Evolutionary conservation across 768 basidiomycete species (phyloP).

Genomic region (Pisolithus orientalis): DNA sequence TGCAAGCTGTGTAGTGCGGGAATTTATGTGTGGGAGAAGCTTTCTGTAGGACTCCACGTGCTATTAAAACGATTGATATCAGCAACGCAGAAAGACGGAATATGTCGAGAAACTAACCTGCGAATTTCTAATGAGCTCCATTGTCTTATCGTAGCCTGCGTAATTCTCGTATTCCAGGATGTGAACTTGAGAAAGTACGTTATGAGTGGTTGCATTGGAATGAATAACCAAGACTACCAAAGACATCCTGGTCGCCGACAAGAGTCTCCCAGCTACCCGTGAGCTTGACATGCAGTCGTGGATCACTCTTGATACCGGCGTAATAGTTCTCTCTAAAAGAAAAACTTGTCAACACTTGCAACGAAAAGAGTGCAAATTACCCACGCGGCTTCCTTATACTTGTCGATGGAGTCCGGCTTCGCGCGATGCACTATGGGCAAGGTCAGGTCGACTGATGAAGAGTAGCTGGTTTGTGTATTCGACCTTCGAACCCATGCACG

Average conservation of each 20-base stretch:
- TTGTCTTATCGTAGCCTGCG: constrained; percentile 78
- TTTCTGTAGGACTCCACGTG: constrained; percentile 63
- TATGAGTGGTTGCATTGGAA: neutral
- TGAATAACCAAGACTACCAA: constrained; percentile 44
- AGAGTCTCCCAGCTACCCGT: constrained; percentile 92
- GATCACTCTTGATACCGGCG: constrained; percentile 66
- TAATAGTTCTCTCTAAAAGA: constrained; percentile 74
- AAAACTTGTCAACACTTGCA: constrained; percentile 4
- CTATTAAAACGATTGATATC: constrained; percentile 25
- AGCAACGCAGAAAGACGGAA: neutral
- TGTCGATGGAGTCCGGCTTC: constrained; percentile 70
- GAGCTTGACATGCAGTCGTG: constrained; percentile 74
- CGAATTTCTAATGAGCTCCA: constrained; percentile 53
- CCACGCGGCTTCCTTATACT: constrained; percentile 87
- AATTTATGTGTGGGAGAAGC: constrained; percentile 71
- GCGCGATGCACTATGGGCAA: constrained; percentile 67
- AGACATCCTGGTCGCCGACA: constrained; percentile 86
- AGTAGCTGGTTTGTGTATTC: constrained; percentile 1
- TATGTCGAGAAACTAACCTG: constrained; percentile 41
- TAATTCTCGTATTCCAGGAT: constrained; percentile 96
- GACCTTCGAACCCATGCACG: constrained; percentile 85
- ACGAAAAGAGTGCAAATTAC: constrained; percentile 21
- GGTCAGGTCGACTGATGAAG: constrained; percentile 1
- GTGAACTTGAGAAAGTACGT: constrained; percentile 33
- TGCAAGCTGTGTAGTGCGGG: constrained; percentile 70